A percentile compares a stretch with the other conserved stretches of the same genome.
Conservation (phyloP, 208 protist species). For the Borovskyia barvae region DNA sequence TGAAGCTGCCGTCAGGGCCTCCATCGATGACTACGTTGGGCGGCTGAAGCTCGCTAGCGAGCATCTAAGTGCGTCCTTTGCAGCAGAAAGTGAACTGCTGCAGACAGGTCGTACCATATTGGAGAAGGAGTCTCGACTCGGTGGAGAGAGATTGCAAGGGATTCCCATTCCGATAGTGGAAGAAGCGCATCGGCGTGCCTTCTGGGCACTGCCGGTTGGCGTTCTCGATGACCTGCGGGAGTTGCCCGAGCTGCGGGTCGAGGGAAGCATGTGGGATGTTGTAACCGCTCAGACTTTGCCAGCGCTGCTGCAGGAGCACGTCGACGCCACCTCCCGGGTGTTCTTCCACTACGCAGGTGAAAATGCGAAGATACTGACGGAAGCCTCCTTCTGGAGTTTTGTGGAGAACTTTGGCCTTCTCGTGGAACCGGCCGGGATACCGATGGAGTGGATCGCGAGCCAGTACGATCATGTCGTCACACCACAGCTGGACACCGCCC, state of each 20-base stretch:
- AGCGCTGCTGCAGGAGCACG: constrained; percentile 41
- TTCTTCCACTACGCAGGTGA: constrained; percentile 74
- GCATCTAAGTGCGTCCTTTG: not conserved
- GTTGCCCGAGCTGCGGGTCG: constrained; percentile 11
- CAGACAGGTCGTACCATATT: constrained; percentile 4
- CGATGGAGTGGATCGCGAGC: constrained; percentile 32
- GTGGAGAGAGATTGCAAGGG: constrained; percentile 37
- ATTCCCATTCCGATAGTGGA: constrained; percentile 52
- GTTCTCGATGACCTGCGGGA: constrained; percentile 48
- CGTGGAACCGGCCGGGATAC: constrained; percentile 21
- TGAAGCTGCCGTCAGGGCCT: constrained; percentile 2
- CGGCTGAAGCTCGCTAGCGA: constrained; percentile 8
- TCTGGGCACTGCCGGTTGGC: constrained; percentile 50
- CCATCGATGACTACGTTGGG: constrained; percentile 5
- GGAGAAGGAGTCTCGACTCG: constrained; percentile 30
- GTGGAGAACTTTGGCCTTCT: constrained; percentile 34
- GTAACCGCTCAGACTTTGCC: constrained; percentile 34
- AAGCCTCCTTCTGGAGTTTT: constrained; percentile 83
- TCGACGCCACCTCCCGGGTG: constrained; percentile 39
- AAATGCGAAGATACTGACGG: constrained; percentile 51
- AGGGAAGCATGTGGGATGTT: constrained; percentile 40
- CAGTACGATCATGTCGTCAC: constrained; percentile 79
- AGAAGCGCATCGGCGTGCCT: constrained; percentile 22
- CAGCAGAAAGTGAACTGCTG: constrained; percentile 2
- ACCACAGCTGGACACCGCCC: constrained; percentile 53